Evolutionary conservation across 2,329 filamentous ascomycete species (phyloP).

Genomic region (Pseudogymnoascus sp.): DNA sequence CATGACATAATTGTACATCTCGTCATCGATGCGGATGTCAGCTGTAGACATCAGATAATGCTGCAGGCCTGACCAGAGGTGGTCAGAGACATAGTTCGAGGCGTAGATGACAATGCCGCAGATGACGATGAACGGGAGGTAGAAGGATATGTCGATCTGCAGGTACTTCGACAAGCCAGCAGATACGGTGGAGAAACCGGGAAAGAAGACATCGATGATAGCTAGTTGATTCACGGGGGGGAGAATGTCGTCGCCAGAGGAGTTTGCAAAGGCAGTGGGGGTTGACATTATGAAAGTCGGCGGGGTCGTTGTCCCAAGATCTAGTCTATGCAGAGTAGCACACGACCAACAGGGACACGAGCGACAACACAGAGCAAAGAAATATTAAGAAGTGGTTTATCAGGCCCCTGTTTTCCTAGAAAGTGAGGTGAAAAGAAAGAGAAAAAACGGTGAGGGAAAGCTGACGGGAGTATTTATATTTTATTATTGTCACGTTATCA

Average conservation of each 20-base stretch:
- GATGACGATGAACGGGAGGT: conserved; percentile 51
- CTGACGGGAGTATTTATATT: background rate
- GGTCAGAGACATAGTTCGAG: conserved; percentile 46
- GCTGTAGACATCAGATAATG: conserved; percentile 57
- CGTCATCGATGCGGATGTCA: conserved; percentile 61
- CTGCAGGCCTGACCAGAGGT: conserved; percentile 42
- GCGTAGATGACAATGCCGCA: conserved; percentile 42
- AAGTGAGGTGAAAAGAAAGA: background rate
- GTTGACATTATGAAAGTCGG: background rate
- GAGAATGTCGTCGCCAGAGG: background rate
- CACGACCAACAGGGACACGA: background rate
- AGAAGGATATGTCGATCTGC: conserved; percentile 55
- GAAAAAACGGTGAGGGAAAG: background rate
- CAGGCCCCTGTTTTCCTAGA: background rate
- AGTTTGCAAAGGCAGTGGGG: background rate
- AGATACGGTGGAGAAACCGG: conserved; percentile 55
- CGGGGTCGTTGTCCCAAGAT: background rate
- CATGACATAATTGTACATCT: conserved; percentile 68
- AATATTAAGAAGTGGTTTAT: background rate
- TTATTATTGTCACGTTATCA: background rate
- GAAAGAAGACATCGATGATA: conserved; percentile 58
- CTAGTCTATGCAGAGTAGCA: background rate
- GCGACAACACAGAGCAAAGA: background rate
- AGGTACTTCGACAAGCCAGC: conserved; percentile 48
- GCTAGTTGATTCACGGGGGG: conserved; percentile 18